Evolutionary conservation across 2,329 filamentous ascomycete species (phyloP), one percentile per base, ranked within the genome.

Genomic region (Aspergillus puulaauensis): DNA sequence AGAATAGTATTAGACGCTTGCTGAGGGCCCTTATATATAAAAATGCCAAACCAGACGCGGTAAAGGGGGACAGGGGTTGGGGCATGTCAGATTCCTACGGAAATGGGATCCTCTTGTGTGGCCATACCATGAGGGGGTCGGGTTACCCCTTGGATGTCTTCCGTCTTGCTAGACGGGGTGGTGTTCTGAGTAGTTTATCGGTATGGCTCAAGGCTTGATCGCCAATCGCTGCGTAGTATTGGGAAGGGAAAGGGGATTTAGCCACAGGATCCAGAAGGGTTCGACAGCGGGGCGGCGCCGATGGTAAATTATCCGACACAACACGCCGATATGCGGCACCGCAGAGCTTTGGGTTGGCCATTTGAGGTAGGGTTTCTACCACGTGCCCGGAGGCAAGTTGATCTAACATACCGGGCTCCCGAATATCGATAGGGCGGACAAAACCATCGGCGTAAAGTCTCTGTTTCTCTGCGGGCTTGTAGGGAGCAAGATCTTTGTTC

Each of bases 371-470:
- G 41, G 48, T 58, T 56, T 66, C 65, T 59, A 53, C 57, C 49
- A 52, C 46, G 33, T 59, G 59, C 33, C 21, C 59, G 19, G 56
- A 39, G 35, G 64, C 65, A 33, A 57, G 47, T 47, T 52, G 62
- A 47, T 57, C 65, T 52, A 61, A 48, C 31, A 63, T 61, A 40
- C 59, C 54, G 44, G 62, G 57, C 21, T 69, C 70, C 40, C 64
- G 65, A 27, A 66, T 57, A 52, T 69, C 68, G 65, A 75, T 60
- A 37, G 67, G 66, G 54, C 71, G 72, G 55, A 75, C 68, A 61
- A 76, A 75, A 56, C 68, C 73, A 59, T 74, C 69, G 12, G 73
- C 71, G 63, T 76, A 73, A 35, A 70, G 63, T 31, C 64, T 66
- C 44, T 67, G 68, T 45, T 63, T 66, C 23, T 61, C 58, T 35